Conservation (phyloP, 2,329 filamentous ascomycete genomes). For the Neonectria punicea region DNA sequence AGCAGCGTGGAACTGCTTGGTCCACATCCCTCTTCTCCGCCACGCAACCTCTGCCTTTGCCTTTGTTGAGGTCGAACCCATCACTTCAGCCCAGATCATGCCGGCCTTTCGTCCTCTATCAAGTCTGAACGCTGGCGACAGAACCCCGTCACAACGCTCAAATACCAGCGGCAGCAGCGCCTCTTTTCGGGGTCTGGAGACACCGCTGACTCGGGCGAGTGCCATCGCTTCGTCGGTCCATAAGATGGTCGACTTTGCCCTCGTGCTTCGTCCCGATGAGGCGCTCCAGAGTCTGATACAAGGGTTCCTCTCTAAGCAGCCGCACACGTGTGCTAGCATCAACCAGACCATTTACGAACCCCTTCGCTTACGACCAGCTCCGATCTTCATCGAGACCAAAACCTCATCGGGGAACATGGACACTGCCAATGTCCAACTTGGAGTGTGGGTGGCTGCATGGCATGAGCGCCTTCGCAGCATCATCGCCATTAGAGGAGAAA, state of each 20-base stretch:
- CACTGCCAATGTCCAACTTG: constrained; percentile 18
- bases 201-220: not conserved
- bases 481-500: constrained; percentile 1
- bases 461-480: constrained; percentile 25
- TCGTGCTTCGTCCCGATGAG: not conserved
- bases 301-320: not conserved
- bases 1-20: constrained; percentile 13
- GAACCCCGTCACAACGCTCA: not conserved
- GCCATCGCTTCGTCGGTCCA: not conserved
- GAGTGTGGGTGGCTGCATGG: constrained; percentile 25
- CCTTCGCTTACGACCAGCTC: constrained; percentile 15
- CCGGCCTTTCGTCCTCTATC: not conserved
- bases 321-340: not conserved
- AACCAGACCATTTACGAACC: constrained; percentile 16
- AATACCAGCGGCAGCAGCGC: no score
- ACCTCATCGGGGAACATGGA: constrained; percentile 12
- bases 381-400: constrained; percentile 26
- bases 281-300: not conserved
- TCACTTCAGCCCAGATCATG: not conserved
- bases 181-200: not conserved
- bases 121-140: not conserved
- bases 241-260: constrained; percentile 12
- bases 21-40: constrained; percentile 8
- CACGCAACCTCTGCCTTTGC: not conserved
- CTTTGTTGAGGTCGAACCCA: constrained; percentile 13